Percentiles rank a stretch among this genome's conserved stretches.
phyloP scores from a whole-genome alignment of 495 filamentous ascomycete species.

The Oidiodendron maius region DNA sequence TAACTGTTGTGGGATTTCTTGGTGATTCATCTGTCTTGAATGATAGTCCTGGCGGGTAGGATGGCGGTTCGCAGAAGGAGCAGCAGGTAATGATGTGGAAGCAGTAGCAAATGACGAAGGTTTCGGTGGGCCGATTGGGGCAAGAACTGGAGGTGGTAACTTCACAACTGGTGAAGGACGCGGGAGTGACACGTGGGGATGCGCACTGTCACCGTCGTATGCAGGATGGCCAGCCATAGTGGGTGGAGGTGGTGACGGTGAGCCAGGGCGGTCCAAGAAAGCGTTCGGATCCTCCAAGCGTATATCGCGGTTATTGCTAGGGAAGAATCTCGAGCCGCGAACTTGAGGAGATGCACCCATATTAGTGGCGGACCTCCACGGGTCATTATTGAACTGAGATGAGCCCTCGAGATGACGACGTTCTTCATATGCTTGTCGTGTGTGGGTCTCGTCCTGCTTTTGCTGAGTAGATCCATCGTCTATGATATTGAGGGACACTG shows the following conservation, averaged over 20 bases:
- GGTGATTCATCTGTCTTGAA: slow-evolving; percentile 9
- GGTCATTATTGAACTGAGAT: slow-evolving; percentile 49
- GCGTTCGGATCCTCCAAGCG: slow-evolving; percentile 21
- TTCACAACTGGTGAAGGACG: slow-evolving; percentile 63
- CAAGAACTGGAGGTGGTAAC: slow-evolving; percentile 52
- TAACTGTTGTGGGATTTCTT: slow-evolving; percentile 17
- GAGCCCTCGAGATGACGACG: slow-evolving; percentile 19
- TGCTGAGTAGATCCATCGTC: slow-evolving; percentile 3
- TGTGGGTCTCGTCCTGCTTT: slow-evolving; percentile 8
- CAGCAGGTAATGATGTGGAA: slow-evolving; percentile 36
- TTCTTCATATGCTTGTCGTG: slow-evolving; percentile 13
- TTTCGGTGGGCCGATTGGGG: slow-evolving; percentile 29
- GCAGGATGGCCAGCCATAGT: slow-evolving; percentile 66
- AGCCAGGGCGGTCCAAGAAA: slow-evolving; percentile 22
- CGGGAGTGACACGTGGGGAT: slow-evolving; percentile 65
- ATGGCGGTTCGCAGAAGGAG: slow-evolving; percentile 12
- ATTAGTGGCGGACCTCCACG: slow-evolving; percentile 38
- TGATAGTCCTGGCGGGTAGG: slow-evolving; percentile 13
- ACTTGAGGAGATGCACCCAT: slow-evolving; percentile 12
- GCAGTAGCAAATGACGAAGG: slow-evolving; percentile 52
- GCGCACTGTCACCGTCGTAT: slow-evolving; percentile 56
- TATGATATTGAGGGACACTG: not conserved
- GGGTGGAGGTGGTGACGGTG: slow-evolving; percentile 67
- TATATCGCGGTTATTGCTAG: slow-evolving; percentile 38
- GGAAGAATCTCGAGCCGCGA: slow-evolving; percentile 68